Percentiles rank a stretch among this genome's conserved stretches.
Evolutionary conservation across 2,329 filamentous ascomycete species (phyloP).

Genomic region (Davidsoniella virescens): DNA sequence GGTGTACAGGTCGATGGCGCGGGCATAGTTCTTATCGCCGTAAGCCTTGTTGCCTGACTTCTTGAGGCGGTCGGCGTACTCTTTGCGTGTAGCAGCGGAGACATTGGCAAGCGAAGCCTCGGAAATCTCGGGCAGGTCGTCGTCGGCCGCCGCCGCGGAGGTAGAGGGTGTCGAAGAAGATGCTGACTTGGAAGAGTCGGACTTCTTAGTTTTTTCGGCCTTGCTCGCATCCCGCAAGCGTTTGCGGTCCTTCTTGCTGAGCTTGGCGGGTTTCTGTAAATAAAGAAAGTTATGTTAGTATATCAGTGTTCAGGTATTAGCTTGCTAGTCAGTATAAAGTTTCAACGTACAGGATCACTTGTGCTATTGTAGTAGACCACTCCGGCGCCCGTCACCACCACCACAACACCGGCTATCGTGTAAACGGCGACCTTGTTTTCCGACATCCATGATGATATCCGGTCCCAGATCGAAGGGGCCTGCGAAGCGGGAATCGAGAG

Average conservation of each 20-base stretch:
- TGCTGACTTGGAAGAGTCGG: slow-evolving; percentile 4
- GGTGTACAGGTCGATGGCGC: slow-evolving; percentile 85
- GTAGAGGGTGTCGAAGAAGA: slow-evolving; percentile 6
- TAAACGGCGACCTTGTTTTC: slow-evolving; percentile 94
- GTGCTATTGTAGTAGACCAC: slow-evolving; percentile 74
- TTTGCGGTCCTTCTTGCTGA: slow-evolving; percentile 83
- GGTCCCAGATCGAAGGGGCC: slow-evolving; percentile 57
- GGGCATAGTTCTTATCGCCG: slow-evolving; percentile 81
- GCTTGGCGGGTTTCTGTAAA: slow-evolving; percentile 42
- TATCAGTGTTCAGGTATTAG: background rate
- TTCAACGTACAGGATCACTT: slow-evolving; percentile 34
- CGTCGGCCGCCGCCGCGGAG: slow-evolving; percentile 32
- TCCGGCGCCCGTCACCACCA: slow-evolving; percentile 80
- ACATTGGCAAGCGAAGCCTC: slow-evolving; percentile 37
- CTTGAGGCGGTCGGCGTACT: slow-evolving; percentile 83
- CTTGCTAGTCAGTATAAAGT: background rate
- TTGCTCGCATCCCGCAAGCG: slow-evolving; percentile 44
- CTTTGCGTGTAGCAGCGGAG: slow-evolving; percentile 55
- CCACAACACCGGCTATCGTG: slow-evolving; percentile 84
- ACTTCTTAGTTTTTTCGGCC: slow-evolving; percentile 21
- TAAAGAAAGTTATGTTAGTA: slow-evolving; percentile 1
- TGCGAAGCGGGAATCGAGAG: slow-evolving; percentile 12
- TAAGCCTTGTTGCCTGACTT: slow-evolving; percentile 93
- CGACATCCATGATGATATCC: slow-evolving; percentile 77
- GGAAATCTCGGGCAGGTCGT: slow-evolving; percentile 54